Percentiles rank a stretch among this genome's conserved stretches.
Evolutionary conservation across 1,139 yeast genomes (phyloP).

Genomic region (Blastobotrys proliferans): DNA sequence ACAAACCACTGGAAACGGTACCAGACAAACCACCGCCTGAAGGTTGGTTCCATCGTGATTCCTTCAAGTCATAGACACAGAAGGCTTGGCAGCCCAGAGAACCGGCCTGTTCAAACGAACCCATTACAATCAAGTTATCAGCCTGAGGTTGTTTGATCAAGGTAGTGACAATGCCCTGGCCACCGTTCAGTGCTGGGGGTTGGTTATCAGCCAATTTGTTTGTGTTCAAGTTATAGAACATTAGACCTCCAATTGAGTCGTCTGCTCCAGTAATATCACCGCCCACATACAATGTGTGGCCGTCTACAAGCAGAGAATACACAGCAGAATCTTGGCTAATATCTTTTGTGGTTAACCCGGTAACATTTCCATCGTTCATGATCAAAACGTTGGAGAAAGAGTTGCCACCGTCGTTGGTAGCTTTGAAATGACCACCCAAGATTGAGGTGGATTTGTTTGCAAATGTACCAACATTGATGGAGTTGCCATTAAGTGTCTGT

Average conservation of each 20-base stretch:
- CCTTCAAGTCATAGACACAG: slow-evolving; percentile 61
- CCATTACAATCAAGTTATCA: slow-evolving; percentile 64
- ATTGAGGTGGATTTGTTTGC: slow-evolving; percentile 50
- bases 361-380: slow-evolving; percentile 29
- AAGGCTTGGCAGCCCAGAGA: slow-evolving; percentile 57
- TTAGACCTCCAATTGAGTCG: slow-evolving; percentile 39
- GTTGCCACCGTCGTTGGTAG: slow-evolving; percentile 21
- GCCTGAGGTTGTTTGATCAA: slow-evolving; percentile 51
- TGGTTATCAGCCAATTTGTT: slow-evolving; percentile 42
- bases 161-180: slow-evolving; percentile 45
- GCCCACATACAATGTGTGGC: slow-evolving; percentile 47
- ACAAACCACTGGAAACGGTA: slow-evolving; percentile 50
- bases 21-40: slow-evolving; percentile 48
- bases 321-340: slow-evolving; percentile 38
- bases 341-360: slow-evolving; percentile 37
- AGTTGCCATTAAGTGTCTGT: slow-evolving; percentile 17
- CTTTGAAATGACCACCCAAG: slow-evolving; percentile 50
- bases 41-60: slow-evolving; percentile 53
- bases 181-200: slow-evolving; percentile 40
- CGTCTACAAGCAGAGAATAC: slow-evolving; percentile 42
- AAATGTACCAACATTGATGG: slow-evolving; percentile 35
- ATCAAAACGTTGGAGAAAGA: slow-evolving; percentile 40
- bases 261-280: slow-evolving; percentile 45
- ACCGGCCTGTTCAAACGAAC: slow-evolving; percentile 62
- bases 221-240: slow-evolving; percentile 48